These are phyloP conservation scores for Cornus florida DNA, from an alignment of 148 eudicot genomes.

Conservation along the genomic window DNA sequence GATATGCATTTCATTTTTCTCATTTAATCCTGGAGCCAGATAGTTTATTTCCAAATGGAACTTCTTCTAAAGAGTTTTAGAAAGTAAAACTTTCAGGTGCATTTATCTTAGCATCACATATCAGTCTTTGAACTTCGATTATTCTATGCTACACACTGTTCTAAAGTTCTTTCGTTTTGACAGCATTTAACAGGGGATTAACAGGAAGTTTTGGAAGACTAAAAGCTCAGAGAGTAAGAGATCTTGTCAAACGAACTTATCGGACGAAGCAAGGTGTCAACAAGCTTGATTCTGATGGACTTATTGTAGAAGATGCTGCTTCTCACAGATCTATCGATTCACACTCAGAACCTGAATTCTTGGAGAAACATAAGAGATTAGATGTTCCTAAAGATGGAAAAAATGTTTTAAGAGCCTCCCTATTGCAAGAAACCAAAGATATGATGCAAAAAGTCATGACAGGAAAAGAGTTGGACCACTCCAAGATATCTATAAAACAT, in stretches of 20 bases:
- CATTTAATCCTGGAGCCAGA: neutral
- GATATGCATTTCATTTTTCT: neutral
- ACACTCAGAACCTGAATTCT: slow-evolving; percentile 26
- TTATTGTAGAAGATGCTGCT: slow-evolving; percentile 22
- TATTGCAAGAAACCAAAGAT: slow-evolving; percentile 4
- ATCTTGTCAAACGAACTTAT: slow-evolving; percentile 36
- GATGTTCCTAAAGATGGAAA: neutral
- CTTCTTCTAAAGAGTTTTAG: no score
- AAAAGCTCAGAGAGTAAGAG: slow-evolving; percentile 60
- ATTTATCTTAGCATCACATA: neutral
- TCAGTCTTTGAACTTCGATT: neutral
- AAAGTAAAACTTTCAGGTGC: neutral
- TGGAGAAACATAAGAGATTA: slow-evolving; percentile 19
- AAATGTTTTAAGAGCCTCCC: slow-evolving; percentile 1
- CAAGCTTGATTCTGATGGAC: slow-evolving; percentile 28
- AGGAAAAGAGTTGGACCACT: slow-evolving; percentile 11
- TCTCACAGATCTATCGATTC: slow-evolving; percentile 2
- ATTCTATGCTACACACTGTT: neutral
- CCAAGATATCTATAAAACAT: slow-evolving; percentile 18
- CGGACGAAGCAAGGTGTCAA: slow-evolving; percentile 27
- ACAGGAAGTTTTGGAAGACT: slow-evolving; percentile 57
- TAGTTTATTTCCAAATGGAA: no score
- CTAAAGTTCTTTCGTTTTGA: neutral
- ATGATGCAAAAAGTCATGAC: slow-evolving; percentile 1
- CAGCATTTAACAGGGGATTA: slow-evolving; percentile 21